Evolutionary conservation across 345 rosid species (phyloP).

Genomic region (Citrus cavaleriei): DNA sequence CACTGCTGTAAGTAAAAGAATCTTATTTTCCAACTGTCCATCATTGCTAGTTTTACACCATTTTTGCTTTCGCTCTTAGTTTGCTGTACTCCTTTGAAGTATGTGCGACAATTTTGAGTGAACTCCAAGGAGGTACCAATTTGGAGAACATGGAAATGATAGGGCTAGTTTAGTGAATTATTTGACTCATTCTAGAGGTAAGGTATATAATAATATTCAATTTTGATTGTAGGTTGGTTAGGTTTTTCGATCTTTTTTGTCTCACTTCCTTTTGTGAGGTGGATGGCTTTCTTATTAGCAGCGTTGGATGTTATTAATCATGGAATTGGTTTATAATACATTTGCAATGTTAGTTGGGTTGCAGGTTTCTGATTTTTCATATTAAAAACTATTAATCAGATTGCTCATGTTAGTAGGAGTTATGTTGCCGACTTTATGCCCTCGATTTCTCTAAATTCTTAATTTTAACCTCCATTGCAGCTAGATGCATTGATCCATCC

Average conservation of each 20-base stretch:
- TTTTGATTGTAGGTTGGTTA: neutral
- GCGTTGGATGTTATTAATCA: neutral
- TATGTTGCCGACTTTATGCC: neutral
- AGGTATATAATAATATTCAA: neutral
- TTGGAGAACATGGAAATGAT: neutral
- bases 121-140: neutral
- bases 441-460: neutral
- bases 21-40: neutral
- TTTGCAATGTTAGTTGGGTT: neutral
- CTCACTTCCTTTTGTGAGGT: neutral
- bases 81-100: neutral
- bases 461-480: slow-evolving; percentile 33
- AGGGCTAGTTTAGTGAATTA: neutral
- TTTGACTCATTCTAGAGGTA: neutral
- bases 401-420: neutral
- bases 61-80: neutral
- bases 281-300: neutral
- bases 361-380: neutral
- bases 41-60: neutral
- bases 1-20: slow-evolving; percentile 62
- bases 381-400: neutral
- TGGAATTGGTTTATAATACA: neutral
- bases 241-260: neutral
- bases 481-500: slow-evolving; percentile 86
- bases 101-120: neutral